These are phyloP conservation scores for Proliferodiscus dingleyae DNA, from an alignment of 2,329 filamentous ascomycete genomes.

Conservation along the genomic window DNA sequence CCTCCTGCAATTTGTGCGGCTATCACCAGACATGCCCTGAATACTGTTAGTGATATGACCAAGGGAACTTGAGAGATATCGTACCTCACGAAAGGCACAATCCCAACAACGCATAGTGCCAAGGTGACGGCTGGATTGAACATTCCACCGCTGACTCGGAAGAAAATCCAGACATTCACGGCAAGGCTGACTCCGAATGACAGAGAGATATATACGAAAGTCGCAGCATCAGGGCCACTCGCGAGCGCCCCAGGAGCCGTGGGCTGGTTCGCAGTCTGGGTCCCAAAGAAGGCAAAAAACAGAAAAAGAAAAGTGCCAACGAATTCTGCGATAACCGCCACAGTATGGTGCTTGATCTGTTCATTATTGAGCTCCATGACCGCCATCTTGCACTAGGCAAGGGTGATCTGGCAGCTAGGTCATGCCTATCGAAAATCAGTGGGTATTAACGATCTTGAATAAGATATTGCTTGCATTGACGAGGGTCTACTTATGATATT, in stretches of 20 bases:
- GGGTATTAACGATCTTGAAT: no score
- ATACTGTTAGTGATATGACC: constrained; percentile 21
- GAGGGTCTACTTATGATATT: no score
- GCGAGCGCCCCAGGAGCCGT: constrained; percentile 1
- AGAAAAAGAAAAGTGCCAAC: constrained; percentile 41
- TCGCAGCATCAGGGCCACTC: constrained; percentile 24
- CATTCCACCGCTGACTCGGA: constrained; percentile 42
- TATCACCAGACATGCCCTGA: constrained; percentile 27
- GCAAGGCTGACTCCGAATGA: constrained; percentile 38
- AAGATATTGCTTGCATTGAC: no score
- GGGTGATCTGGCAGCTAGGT: no score
- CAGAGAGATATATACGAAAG: constrained; percentile 33
- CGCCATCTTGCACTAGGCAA: no score
- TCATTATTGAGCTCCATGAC: no score
- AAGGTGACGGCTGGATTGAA: constrained; percentile 33
- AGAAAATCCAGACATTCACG: constrained; percentile 54
- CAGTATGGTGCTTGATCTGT: constrained; percentile 34
- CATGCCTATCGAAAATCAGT: no score
- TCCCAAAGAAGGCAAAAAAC: constrained; percentile 22
- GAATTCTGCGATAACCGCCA: constrained; percentile 44
- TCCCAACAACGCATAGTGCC: constrained; percentile 30
- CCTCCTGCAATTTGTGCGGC: constrained; percentile 29
- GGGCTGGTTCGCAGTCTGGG: constrained; percentile 18
- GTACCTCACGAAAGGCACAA: constrained; percentile 24
- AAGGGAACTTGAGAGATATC: constrained; percentile 26